Base-by-base conservation (phyloP, 768 basidiomycete species). In the Gloeostereum incarnatum region DNA sequence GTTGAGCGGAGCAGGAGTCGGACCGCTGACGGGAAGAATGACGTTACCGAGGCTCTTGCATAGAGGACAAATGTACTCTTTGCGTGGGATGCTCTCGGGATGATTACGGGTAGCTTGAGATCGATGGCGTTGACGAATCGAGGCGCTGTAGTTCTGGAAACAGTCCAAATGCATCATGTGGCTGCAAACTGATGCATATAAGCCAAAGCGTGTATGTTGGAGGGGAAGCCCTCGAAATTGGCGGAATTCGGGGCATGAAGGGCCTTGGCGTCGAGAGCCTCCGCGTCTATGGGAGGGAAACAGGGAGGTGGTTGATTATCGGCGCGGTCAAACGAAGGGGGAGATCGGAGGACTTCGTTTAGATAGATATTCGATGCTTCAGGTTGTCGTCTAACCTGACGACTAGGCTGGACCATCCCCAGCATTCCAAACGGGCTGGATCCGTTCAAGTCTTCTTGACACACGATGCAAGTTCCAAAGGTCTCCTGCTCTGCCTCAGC, bases 81-180 rank as follows among this genome's bases (percentile, higher is more conserved):
- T 84, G 27, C 96, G 73, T 11, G 84, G 78, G n/a, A 92, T 89
- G 49, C 79, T 85, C 55, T 98, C 94, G 0, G 96, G 93, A 52
- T 96, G 94, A 46, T 92, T 90, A 26, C 96, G 67, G 5, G 90
- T 90, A 4, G 86, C 78, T 49, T 98, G 94, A 0, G 82, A 69
- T 6, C 85, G 74, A 53, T 94, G 91, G 9, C 93, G 82, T 44
- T 85, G 81, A 31, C 88, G 74, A 38, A 97, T 81, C 13, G 92
- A 93, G 2, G 72, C 55, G 46, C 76, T 91, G 57, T 97, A 98
- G 2, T 82, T 81, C 35, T 83, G 81, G 66, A 97, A 94, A 59
- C 96, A 98, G 29, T 84, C 78, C 44, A 93, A 61, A 60, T 99
- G 96, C 92, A 99, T 98, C 71, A 93, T 78, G 54, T 98, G 96